Percentiles rank a stretch among this genome's conserved stretches.
Evolutionary conservation across 2,329 filamentous ascomycete species (phyloP).

Genomic region (Thielaviopsis punctulata): DNA sequence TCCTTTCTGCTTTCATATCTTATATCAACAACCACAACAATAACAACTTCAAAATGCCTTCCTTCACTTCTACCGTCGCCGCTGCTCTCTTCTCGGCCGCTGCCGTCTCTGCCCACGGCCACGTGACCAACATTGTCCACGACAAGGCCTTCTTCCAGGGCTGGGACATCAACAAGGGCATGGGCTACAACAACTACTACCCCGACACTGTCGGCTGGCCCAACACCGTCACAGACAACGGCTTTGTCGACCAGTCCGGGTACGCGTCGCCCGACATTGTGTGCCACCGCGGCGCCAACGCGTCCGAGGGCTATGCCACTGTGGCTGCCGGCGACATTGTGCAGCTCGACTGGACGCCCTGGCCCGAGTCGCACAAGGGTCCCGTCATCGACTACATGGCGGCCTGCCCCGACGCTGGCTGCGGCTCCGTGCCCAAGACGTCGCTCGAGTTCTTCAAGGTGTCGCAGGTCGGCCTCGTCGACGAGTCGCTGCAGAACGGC

Average conservation of each 20-base stretch:
- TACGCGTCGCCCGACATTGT: slow-evolving; percentile 27
- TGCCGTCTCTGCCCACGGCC: slow-evolving; percentile 18
- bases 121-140: slow-evolving; percentile 18
- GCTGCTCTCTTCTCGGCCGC: slow-evolving; percentile 12
- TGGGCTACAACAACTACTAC: slow-evolving; percentile 12
- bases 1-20: neutral
- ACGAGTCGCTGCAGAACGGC: slow-evolving; percentile 24
- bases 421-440: slow-evolving; percentile 31
- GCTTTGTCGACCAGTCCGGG: slow-evolving; percentile 28
- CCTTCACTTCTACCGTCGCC: slow-evolving; percentile 12
- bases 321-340: slow-evolving; percentile 43
- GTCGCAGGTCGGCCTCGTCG: slow-evolving; percentile 32
- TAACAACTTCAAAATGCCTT: slow-evolving; percentile 14
- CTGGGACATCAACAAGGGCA: slow-evolving; percentile 16
- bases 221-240: slow-evolving; percentile 22
- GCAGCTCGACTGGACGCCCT: slow-evolving; percentile 44
- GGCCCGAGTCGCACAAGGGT: slow-evolving; percentile 47
- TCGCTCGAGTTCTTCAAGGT: slow-evolving; percentile 44
- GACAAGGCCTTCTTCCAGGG: slow-evolving; percentile 19
- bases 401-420: slow-evolving; percentile 33
- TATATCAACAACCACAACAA: neutral
- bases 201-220: slow-evolving; percentile 19
- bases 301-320: slow-evolving; percentile 22
- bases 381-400: slow-evolving; percentile 45
- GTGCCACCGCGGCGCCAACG: slow-evolving; percentile 27